Conservation (phyloP, 1,284 basidiomycete genomes). For the Fomitopsis betulina region DNA sequence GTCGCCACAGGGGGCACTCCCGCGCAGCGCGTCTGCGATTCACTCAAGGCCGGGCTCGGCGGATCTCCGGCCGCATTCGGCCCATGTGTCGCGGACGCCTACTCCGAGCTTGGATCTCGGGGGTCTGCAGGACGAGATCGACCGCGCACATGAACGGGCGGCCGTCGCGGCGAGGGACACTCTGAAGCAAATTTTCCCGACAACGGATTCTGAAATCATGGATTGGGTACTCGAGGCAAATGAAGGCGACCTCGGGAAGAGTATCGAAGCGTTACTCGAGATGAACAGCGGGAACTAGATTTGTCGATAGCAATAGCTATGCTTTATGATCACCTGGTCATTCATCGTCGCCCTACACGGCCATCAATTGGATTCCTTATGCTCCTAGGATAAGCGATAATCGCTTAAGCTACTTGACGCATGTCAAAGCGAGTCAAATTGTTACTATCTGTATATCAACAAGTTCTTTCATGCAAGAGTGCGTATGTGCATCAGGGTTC, state of each 20-base stretch:
- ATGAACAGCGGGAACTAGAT: conserved; percentile 53
- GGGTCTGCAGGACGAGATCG: conserved; percentile 76
- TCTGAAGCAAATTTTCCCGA: conserved; percentile 83
- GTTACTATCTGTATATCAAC: too few relatives aligned
- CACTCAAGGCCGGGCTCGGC: conserved; percentile 40
- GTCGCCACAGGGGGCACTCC: conserved; percentile 35
- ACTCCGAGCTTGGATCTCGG: conserved; percentile 67
- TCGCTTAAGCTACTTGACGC: too few relatives aligned
- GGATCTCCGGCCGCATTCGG: conserved; percentile 10
- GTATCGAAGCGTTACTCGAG: conserved; percentile 82
- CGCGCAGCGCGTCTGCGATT: conserved; percentile 28
- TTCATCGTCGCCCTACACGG: too few relatives aligned
- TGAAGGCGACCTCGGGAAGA: conserved; percentile 83
- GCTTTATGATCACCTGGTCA: too few relatives aligned
- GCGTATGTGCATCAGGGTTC: too few relatives aligned
- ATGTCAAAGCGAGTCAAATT: too few relatives aligned
- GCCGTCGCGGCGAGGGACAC: conserved; percentile 65
- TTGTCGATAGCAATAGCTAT: not conserved
- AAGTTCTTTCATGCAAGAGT: too few relatives aligned
- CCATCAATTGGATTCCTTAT: too few relatives aligned
- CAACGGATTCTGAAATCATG: conserved; percentile 74
- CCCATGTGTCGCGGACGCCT: conserved; percentile 57
- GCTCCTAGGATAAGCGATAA: too few relatives aligned
- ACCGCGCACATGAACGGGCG: conserved; percentile 66
- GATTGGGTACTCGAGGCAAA: conserved; percentile 87